Base-by-base conservation (phyloP, 1,284 basidiomycete genomes). In the Cutaneotrichosporon cyanovorans region DNA sequence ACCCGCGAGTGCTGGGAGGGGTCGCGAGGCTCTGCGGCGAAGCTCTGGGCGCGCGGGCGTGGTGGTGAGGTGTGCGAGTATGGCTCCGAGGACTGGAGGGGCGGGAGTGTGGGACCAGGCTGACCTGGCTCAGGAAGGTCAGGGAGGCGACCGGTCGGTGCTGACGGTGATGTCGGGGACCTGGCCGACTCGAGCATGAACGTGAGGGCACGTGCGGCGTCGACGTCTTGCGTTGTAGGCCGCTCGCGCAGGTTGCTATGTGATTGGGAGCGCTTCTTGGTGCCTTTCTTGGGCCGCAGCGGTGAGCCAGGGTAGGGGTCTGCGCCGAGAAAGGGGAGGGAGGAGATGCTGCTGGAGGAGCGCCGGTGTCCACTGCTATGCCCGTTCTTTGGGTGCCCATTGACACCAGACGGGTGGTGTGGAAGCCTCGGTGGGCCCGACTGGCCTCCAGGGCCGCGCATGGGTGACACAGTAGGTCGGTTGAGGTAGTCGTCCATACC, bases 171-270 rank as follows among this genome's bases (percentile, higher is more conserved):
- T 33, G 6, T 48, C 25, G 45, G 51, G 11, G 42, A 54, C 30
- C 51, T 39, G 19, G 51, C 56, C 3, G 55, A 53, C n/a, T 56
- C 62, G 5, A 67, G 54, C 65, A 70, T 67, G 14, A 50, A 61
- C 5, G 68, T 63, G 5, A 70, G 40, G 0, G 68, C 68, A 33
- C 62, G 63, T 2, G 68, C 68, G 2, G 68, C 68, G 48, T 70
- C 63, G 19, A 70, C 63, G 46, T 70, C 68, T 47, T 68, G 68
- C 8, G 53, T 59, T 8, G 64, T 63, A 2, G 64, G 46, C 8
- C 48, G 45, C 23, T 48, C 48, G 30, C 53, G 52, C n/a, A 55
- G 44, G 40, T 58, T 54, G 11, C 64, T 66, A 47, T 70, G 66
- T 7, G 56, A 59, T 43, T 67, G 59, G 5, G 61, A 63, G 33